Percentiles rank a stretch among this genome's conserved stretches.
phyloP scores from a whole-genome alignment of 192 early-diverging fungal species.

The Neocallimastix lanati region DNA sequence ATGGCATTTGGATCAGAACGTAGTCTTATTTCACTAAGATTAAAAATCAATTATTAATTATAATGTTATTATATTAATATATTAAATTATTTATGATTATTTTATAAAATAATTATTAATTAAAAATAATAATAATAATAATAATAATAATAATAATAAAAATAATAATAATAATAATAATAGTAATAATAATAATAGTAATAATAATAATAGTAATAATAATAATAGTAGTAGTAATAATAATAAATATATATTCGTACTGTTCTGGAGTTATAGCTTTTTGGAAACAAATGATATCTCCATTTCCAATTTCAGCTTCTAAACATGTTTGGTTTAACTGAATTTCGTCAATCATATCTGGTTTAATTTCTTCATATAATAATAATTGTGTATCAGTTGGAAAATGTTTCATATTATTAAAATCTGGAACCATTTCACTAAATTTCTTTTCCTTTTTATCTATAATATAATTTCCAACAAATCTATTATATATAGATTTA shows the following conservation, averaged over 20 bases:
- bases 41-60: too few relatives aligned
- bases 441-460: background rate
- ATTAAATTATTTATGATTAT: too few relatives aligned
- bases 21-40: slow-evolving; percentile 11
- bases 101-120: too few relatives aligned
- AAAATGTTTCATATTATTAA: background rate
- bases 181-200: too few relatives aligned
- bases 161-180: too few relatives aligned
- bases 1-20: slow-evolving; percentile 9
- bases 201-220: too few relatives aligned
- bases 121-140: too few relatives aligned
- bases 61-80: too few relatives aligned
- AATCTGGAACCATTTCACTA: background rate
- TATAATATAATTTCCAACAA: background rate
- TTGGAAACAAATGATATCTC: slow-evolving; percentile 85
- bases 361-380: slow-evolving; percentile 73
- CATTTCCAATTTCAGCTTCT: slow-evolving; percentile 69
- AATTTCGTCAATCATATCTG: slow-evolving; percentile 69
- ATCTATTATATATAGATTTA: too few relatives aligned
- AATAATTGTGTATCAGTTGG: background rate
- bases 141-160: too few relatives aligned
- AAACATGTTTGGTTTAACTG: slow-evolving; percentile 41
- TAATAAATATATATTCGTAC: too few relatives aligned
- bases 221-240: too few relatives aligned
- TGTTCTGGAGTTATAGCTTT: slow-evolving; percentile 23